Conservation (phyloP, 306 rosid species). For the Vigna mungo region DNA sequence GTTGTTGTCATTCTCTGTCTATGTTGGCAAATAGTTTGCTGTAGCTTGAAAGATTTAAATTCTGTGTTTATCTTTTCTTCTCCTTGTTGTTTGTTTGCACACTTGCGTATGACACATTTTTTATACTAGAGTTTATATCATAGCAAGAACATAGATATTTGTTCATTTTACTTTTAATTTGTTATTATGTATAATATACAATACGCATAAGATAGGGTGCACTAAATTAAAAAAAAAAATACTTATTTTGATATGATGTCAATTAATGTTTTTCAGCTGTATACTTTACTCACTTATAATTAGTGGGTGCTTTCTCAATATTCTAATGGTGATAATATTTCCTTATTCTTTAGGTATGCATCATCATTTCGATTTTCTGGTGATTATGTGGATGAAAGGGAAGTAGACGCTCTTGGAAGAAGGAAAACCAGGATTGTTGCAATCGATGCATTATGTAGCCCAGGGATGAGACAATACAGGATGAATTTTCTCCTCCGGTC, state of each 20-base stretch:
- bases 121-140: not conserved
- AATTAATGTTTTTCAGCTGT: conserved; percentile 18
- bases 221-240: not conserved
- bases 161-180: not conserved
- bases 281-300: conserved; percentile 23
- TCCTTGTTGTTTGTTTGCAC: not conserved
- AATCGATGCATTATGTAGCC: conserved; percentile 85
- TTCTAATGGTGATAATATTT: conserved; percentile 43
- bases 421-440: conserved; percentile 82
- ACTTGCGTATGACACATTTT: not conserved
- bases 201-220: conserved; percentile 21
- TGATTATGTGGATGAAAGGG: conserved; percentile 71
- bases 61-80: conserved; percentile 3
- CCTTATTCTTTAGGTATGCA: conserved; percentile 72
- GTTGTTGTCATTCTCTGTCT: not conserved
- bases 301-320: conserved; percentile 32
- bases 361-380: conserved; percentile 82
- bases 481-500: conserved; percentile 76
- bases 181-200: conserved; percentile 5
- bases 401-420: conserved; percentile 67
- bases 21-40: not conserved
- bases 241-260: conserved; percentile 22
- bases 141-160: not conserved
- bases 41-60: not conserved
- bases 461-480: conserved; percentile 76